Percentiles rank a stretch among this genome's conserved stretches.
These are phyloP conservation scores for Erodium texanum DNA, from an alignment of 441 rosid species.

Conservation along the genomic window DNA sequence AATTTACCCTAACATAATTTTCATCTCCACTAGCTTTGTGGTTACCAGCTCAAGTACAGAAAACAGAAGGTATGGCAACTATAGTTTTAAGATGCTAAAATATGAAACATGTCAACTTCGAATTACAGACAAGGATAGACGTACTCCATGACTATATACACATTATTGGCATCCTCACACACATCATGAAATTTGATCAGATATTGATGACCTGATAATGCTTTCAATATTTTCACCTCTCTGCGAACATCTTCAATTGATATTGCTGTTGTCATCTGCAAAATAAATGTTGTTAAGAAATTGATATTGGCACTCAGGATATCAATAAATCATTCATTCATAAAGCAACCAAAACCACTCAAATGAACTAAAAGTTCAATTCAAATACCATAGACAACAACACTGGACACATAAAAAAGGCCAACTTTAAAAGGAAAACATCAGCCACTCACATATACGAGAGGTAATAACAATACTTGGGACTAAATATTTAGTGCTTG, in stretches of 20 bases:
- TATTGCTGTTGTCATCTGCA: constrained; percentile 92
- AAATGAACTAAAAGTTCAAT: neutral
- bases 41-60: no score
- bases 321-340: constrained; percentile 7
- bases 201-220: constrained; percentile 79
- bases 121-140: constrained; percentile 35
- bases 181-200: constrained; percentile 76
- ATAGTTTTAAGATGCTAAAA: no score
- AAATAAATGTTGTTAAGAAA: constrained; percentile 18
- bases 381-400: neutral
- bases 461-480: no score
- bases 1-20: no score
- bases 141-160: constrained; percentile 97
- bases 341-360: neutral
- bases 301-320: constrained; percentile 7
- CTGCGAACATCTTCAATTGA: constrained; percentile 92
- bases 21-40: no score
- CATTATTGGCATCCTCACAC: constrained; percentile 85
- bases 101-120: no score
- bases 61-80: no score
- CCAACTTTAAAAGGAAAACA: no score
- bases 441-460: no score
- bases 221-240: constrained; percentile 81
- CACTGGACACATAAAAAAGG: no score
- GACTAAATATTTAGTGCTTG: no score